Conservation (phyloP, 169 alveolate genomes). For the Babesia caballi region DNA sequence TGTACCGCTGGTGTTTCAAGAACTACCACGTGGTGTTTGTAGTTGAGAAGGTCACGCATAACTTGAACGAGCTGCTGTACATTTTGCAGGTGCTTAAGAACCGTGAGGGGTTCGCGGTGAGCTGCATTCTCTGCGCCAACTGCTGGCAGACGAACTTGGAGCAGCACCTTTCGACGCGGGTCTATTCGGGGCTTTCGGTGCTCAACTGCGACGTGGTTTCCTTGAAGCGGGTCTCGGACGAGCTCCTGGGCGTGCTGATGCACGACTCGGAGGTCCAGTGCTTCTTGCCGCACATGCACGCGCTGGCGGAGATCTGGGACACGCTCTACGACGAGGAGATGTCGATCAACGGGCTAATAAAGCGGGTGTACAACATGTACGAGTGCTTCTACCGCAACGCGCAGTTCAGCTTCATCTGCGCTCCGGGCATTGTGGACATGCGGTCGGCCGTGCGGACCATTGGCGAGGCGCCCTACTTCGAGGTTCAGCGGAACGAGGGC, state of each 20-base stretch:
- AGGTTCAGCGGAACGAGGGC: background rate
- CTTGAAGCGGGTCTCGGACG: constrained; percentile 38
- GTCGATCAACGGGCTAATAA: constrained; percentile 28
- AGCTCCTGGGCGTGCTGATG: constrained; percentile 27
- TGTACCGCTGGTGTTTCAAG: constrained; percentile 1
- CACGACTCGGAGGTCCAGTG: constrained; percentile 36
- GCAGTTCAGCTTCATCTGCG: constrained; percentile 33
- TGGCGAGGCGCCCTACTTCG: background rate
- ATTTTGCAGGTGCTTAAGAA: constrained; percentile 24
- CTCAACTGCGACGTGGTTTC: constrained; percentile 38
- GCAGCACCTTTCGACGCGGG: constrained; percentile 14
- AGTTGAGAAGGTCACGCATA: constrained; percentile 27
- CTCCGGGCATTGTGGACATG: constrained; percentile 15
- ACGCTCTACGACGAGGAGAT: constrained; percentile 29
- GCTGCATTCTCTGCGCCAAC: constrained; percentile 30
- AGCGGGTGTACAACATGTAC: constrained; percentile 34
- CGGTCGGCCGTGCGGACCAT: background rate
- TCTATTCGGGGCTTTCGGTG: constrained; percentile 28
- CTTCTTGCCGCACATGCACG: constrained; percentile 41
- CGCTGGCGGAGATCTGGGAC: constrained; percentile 33
- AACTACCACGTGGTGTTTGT: constrained; percentile 9
- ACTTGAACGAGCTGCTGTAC: constrained; percentile 33
- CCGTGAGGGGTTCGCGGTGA: constrained; percentile 6
- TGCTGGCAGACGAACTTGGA: constrained; percentile 46
- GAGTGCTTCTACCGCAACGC: constrained; percentile 26